phyloP scores from a whole-genome alignment of 2,329 filamentous ascomycete genomes.

The Aureobasidium subglaciale region DNA sequence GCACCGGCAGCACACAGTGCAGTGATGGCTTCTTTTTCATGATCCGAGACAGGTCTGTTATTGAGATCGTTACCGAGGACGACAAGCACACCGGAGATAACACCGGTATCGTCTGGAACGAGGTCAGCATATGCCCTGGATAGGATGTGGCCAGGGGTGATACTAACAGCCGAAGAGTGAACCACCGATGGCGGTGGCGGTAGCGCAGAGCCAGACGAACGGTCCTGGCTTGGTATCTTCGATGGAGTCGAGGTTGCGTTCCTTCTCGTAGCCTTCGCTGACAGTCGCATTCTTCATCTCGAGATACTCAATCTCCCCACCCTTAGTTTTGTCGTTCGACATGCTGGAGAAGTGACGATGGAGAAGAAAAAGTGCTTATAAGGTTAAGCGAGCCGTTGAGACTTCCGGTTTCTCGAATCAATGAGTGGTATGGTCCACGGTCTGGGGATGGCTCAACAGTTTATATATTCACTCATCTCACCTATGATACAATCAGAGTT shows the following conservation, averaged over 20 bases:
- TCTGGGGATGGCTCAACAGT: not conserved
- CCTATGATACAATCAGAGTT: not conserved
- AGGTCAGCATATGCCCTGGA: not conserved
- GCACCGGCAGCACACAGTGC: slow-evolving; percentile 16
- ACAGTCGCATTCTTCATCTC: slow-evolving; percentile 8
- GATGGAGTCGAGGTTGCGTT: slow-evolving; percentile 18
- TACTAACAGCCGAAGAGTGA: slow-evolving; percentile 19
- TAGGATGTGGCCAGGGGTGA: too few relatives aligned
- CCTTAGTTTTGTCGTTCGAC: not conserved
- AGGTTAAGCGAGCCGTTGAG: not conserved
- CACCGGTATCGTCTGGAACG: slow-evolving; percentile 16
- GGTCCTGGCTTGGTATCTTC: slow-evolving; percentile 20
- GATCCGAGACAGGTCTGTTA: slow-evolving; percentile 7
- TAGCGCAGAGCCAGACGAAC: slow-evolving; percentile 23
- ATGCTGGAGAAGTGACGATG: not conserved
- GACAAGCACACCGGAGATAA: slow-evolving; percentile 19
- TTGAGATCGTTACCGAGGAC: not conserved
- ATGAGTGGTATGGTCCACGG: not conserved
- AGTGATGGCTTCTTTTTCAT: slow-evolving; percentile 17
- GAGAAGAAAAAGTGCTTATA: not conserved
- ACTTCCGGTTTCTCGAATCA: too few relatives aligned
- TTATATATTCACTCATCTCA: not conserved
- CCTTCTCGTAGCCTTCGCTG: slow-evolving; percentile 13
- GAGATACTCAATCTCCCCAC: slow-evolving; percentile 3
- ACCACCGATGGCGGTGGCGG: slow-evolving; percentile 21